Evolutionary conservation across 2,329 filamentous ascomycete genomes (phyloP).

Genomic region (Penicillium psychrosexuale): DNA sequence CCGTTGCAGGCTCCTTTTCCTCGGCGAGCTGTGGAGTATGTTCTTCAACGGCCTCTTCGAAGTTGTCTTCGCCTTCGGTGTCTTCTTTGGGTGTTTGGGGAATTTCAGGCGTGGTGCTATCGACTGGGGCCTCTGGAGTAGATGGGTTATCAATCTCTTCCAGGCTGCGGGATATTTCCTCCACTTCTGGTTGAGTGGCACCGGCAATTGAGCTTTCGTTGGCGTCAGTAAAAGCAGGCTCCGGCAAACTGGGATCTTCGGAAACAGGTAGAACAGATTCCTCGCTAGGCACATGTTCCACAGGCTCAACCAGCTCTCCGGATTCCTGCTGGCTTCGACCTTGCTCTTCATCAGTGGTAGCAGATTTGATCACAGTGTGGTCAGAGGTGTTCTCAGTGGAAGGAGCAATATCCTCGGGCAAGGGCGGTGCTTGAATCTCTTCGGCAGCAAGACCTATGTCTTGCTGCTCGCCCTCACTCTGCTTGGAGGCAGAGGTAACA

Average conservation of each 20-base stretch:
- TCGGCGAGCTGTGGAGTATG: constrained; percentile 3
- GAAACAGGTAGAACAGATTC: neutral
- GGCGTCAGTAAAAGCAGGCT: neutral
- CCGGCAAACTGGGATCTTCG: neutral
- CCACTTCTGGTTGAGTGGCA: neutral
- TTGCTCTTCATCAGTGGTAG: neutral
- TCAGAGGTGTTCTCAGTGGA: neutral
- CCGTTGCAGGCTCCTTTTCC: neutral
- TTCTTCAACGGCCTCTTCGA: constrained; percentile 21
- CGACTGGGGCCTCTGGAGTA: neutral
- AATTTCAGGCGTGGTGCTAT: neutral
- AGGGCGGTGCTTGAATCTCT: neutral
- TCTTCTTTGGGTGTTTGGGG: constrained; percentile 10
- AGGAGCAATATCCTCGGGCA: neutral
- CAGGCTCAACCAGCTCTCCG: neutral
- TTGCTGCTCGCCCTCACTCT: neutral
- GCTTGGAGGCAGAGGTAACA: neutral
- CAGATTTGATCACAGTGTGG: neutral
- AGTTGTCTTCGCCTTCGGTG: constrained; percentile 14
- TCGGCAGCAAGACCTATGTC: neutral
- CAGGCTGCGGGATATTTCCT: neutral
- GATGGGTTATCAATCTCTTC: neutral
- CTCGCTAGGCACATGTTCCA: neutral
- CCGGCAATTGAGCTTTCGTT: neutral
- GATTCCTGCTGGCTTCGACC: neutral